phyloP scores from a whole-genome alignment of 805 yeast genomes.

The Yarrowia hollandica region DNA sequence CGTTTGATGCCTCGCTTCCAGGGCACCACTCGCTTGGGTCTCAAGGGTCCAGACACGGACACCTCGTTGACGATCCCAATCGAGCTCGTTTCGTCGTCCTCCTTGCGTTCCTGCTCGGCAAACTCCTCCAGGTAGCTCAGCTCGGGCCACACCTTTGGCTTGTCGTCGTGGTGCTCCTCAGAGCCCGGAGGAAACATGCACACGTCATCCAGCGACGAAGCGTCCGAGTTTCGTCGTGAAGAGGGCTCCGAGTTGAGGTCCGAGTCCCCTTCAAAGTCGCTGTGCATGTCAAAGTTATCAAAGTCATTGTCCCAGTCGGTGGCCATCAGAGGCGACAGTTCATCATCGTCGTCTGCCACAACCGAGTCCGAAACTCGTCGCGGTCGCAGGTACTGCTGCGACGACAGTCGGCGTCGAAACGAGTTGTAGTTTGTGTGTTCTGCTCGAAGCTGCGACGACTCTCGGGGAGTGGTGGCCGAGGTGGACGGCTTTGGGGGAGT shows the following conservation, averaged over 20 bases:
- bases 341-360: conserved; percentile 11
- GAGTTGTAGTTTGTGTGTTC: conserved; percentile 27
- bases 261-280: conserved; percentile 22
- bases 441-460: conserved; percentile 5
- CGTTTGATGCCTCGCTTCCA: conserved; percentile 48
- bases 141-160: conserved; percentile 75
- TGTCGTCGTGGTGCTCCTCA: conserved; percentile 36
- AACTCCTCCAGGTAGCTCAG: conserved; percentile 71
- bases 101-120: conserved; percentile 64
- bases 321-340: conserved; percentile 15
- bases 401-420: conserved; percentile 14
- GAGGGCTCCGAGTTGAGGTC: conserved; percentile 55
- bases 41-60: conserved; percentile 56
- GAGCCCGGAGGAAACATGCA: conserved; percentile 45
- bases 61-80: conserved; percentile 42
- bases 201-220: conserved; percentile 85
- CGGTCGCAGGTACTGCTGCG: conserved; percentile 9
- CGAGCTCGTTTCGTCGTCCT: conserved; percentile 34
- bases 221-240: conserved; percentile 55
- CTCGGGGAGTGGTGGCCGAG: conserved; percentile 3
- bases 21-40: conserved; percentile 75
- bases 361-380: conserved; percentile 7
- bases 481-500: conserved; percentile 5
- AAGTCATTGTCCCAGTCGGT: conserved; percentile 21
- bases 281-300: neutral